These are phyloP conservation scores for Debaryomyces hansenii DNA, from an alignment of 805 yeast species.

Conservation along the genomic window DNA sequence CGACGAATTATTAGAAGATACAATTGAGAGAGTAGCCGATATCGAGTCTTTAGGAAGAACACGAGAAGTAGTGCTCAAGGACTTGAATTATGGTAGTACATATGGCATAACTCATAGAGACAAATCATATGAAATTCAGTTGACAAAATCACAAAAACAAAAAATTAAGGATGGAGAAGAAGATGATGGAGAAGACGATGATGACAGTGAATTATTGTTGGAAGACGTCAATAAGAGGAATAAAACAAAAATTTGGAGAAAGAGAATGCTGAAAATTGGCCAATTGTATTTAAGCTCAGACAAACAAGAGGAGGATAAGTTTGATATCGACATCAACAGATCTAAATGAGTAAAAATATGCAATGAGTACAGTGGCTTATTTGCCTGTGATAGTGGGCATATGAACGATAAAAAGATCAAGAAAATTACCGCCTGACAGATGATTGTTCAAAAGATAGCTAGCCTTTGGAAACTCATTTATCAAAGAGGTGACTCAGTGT, in stretches of 20 bases:
- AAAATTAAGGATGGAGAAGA: conserved; percentile 21
- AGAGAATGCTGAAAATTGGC: conserved; percentile 40
- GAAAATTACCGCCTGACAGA: too few species aligned
- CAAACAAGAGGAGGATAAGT: background rate
- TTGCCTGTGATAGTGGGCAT: too few species aligned
- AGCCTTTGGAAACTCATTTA: too few species aligned
- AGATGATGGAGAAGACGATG: conserved; percentile 9
- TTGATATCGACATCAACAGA: conserved; percentile 12
- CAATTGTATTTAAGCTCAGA: conserved; percentile 18
- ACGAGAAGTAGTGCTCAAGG: conserved; percentile 71
- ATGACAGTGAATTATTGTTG: conserved; percentile 50
- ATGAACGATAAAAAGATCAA: too few species aligned
- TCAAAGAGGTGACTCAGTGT: too few species aligned
- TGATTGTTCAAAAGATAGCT: too few species aligned
- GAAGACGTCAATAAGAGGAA: conserved; percentile 54
- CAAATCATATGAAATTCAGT: conserved; percentile 8
- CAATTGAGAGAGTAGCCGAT: conserved; percentile 66
- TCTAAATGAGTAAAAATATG: too few species aligned
- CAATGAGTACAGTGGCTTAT: too few species aligned
- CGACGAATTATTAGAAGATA: conserved; percentile 61
- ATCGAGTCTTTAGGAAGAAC: conserved; percentile 80
- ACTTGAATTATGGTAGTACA: conserved; percentile 53
- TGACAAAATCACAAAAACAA: conserved; percentile 16
- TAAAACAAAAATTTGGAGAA: conserved; percentile 54
- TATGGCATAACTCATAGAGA: conserved; percentile 30